Evolutionary conservation across 2,329 filamentous ascomycete species (phyloP).

Genomic region (Diplodia seriata): DNA sequence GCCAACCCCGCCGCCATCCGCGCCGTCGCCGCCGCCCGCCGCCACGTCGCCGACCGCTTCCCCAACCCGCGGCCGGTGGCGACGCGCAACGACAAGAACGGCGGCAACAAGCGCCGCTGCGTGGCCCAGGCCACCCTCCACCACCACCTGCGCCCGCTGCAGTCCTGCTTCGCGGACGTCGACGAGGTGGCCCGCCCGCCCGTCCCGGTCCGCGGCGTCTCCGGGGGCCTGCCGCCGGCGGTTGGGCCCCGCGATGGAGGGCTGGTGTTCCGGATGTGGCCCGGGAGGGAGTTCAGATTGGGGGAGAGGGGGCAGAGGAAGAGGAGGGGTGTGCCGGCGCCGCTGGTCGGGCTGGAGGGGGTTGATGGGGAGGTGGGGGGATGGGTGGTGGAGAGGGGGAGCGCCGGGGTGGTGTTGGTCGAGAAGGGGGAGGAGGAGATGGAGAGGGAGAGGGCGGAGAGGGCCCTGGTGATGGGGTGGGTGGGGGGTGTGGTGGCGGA

Average conservation of each 20-base stretch:
- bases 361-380: not conserved
- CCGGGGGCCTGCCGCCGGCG: not conserved
- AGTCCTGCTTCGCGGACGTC: not conserved
- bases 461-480: not conserved
- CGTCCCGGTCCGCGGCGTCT: not conserved
- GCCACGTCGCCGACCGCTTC: too few relatives aligned
- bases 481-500: not conserved
- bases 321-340: not conserved
- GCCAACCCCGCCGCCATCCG: not conserved
- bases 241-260: not conserved
- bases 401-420: not conserved
- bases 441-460: not conserved
- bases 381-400: not conserved
- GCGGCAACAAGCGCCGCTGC: not conserved
- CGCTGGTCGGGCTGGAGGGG: not conserved
- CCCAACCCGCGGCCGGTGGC: too few relatives aligned
- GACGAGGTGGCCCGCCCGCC: not conserved
- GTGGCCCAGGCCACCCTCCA: not conserved
- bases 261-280: not conserved
- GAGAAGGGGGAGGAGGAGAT: not conserved
- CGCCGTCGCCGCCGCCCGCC: not conserved
- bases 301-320: not conserved
- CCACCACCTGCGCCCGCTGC: not conserved
- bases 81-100: too few relatives aligned
- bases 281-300: not conserved